Evolutionary conservation across 2,329 filamentous ascomycete genomes (phyloP).

Genomic region (Aaosphaeria arxii): DNA sequence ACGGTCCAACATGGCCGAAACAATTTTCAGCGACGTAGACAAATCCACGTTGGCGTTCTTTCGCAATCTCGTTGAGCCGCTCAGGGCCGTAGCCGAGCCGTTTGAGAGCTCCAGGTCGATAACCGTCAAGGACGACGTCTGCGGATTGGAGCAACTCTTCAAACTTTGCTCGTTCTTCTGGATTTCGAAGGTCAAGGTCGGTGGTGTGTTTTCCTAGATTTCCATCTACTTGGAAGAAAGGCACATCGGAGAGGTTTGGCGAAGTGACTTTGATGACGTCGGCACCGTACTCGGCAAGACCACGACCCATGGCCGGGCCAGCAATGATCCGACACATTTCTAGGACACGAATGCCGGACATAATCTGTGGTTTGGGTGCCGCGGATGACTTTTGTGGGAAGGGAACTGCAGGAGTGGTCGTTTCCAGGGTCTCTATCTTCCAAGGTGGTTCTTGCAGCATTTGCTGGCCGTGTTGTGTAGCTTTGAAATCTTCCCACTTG

Average conservation of each 20-base stretch:
- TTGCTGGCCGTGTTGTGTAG: slow-evolving; percentile 39
- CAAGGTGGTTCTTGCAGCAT: slow-evolving; percentile 43
- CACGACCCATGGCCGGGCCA: slow-evolving; percentile 68
- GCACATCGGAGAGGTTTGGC: slow-evolving; percentile 65
- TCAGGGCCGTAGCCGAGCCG: slow-evolving; percentile 61
- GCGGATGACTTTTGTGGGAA: slow-evolving; percentile 43
- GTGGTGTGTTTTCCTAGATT: slow-evolving; percentile 69
- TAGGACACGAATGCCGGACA: slow-evolving; percentile 65
- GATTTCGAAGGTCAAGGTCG: slow-evolving; percentile 60
- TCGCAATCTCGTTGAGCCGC: slow-evolving; percentile 53
- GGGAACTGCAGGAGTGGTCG: slow-evolving; percentile 48
- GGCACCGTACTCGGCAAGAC: slow-evolving; percentile 72
- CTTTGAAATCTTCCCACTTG: slow-evolving; percentile 41
- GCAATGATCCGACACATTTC: slow-evolving; percentile 75
- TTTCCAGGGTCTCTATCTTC: slow-evolving; percentile 51
- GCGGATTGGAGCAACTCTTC: slow-evolving; percentile 59
- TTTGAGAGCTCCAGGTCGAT: slow-evolving; percentile 63
- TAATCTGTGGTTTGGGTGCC: slow-evolving; percentile 38
- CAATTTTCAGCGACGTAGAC: slow-evolving; percentile 71
- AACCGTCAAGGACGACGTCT: slow-evolving; percentile 68
- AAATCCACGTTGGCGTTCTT: slow-evolving; percentile 58
- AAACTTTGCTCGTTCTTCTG: slow-evolving; percentile 54
- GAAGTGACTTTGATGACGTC: slow-evolving; percentile 71
- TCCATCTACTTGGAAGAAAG: slow-evolving; percentile 69
- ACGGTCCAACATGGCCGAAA: slow-evolving; percentile 64